Evolutionary conservation across 371 early-diverging fungal species (phyloP), one percentile per base, ranked within the genome.

Genomic region (Mortierella sp.): DNA sequence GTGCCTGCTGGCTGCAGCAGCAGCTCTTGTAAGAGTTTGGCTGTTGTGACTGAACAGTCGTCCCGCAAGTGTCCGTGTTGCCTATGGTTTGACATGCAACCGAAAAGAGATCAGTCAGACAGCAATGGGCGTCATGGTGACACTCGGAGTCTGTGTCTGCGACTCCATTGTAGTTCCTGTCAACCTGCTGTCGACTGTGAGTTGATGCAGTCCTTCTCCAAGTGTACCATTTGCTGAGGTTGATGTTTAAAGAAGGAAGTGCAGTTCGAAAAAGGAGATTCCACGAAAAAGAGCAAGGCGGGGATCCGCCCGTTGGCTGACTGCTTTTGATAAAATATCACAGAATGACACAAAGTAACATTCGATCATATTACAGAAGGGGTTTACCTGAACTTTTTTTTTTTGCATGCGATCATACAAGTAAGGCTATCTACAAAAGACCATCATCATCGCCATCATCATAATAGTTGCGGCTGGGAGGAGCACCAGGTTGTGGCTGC

Each of bases 21-120:
- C 56, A 72, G 48, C 76, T 35, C 74, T 27, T 49, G 78, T 56
- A 12, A 78, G 65, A 35, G 46, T 82, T 79, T 44, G 83, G 74
- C 75, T 83, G 81, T 80, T 83, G 81, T 78, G 83, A 79, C 72
- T 88, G 78, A 82, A 79, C 76, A 71, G 82, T 83, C 88, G 88
- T 88, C 49, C 77, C 80, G 74, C 84, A 83, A 81, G 79, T 76
- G 78, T 73, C 70, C 71, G 73, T 79, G 74, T 74, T 21, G 73
- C 74, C 79, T 77, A 83, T 73, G 12, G 49, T 71, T 49, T 68
- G 21, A 56, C 12, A 60, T 70, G 14, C n/a, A 41, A 51, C 29
- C n/a, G 27, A 16, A 27, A 35, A 43, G 27, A 8, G 68, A 68
- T 68, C 68, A 68, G 68, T 2, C 3, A 68, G 10, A 8, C 2